A percentile compares a stretch with the other conserved stretches of the same genome.
phyloP scores from a whole-genome alignment of 768 basidiomycete species.

The Serendipita sp. region DNA sequence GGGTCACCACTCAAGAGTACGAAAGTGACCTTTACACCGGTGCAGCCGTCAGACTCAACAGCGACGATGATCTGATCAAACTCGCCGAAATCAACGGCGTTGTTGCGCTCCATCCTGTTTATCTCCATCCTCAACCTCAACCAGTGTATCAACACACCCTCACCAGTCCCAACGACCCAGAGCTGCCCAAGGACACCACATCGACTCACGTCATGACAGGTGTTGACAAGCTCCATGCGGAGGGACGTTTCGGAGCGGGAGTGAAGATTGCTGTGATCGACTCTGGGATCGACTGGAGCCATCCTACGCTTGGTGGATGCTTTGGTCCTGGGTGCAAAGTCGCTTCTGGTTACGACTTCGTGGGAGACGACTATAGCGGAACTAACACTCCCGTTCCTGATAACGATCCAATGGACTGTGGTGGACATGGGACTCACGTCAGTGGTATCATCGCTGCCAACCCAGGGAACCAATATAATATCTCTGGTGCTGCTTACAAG shows the following conservation, averaged over 20 bases:
- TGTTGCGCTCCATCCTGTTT: conserved; percentile 17
- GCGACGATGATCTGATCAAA: conserved; percentile 10
- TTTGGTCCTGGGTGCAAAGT: conserved; percentile 9
- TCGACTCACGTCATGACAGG: conserved; percentile 13
- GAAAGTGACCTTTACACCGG: conserved; percentile 16
- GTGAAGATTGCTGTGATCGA: conserved; percentile 20
- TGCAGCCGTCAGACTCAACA: conserved; percentile 17
- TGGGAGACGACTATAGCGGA: conserved; percentile 10
- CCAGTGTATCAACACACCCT: background rate
- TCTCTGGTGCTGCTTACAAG: conserved; percentile 24
- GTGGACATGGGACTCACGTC: conserved; percentile 9
- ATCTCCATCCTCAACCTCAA: conserved; percentile 6
- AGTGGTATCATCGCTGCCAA: conserved; percentile 17
- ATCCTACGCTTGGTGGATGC: conserved; percentile 9
- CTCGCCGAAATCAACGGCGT: conserved; percentile 15
- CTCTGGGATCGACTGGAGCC: conserved; percentile 5
- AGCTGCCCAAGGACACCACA: conserved; percentile 4
- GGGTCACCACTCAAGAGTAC: conserved; percentile 17
- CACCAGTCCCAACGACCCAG: conserved; percentile 4
- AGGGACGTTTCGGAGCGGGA: conserved; percentile 21
- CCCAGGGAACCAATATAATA: conserved; percentile 19
- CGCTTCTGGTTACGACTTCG: conserved; percentile 8
- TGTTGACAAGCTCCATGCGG: conserved; percentile 21
- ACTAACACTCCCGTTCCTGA: background rate
- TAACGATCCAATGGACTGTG: conserved; percentile 9